Base-by-base conservation (phyloP, 2,329 filamentous ascomycete genomes). In the Meredithiella fracta region DNA sequence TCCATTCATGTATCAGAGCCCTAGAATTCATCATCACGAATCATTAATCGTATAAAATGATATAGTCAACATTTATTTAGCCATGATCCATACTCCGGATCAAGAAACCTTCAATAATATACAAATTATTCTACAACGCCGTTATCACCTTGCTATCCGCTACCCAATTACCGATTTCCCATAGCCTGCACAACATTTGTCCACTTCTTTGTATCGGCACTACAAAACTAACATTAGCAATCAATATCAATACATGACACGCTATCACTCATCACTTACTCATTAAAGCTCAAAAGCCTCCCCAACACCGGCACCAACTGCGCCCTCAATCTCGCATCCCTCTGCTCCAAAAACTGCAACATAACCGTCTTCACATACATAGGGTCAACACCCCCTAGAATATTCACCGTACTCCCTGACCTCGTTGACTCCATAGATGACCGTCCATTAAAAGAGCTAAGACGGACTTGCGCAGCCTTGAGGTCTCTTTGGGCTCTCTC, bases 361-460 rank as follows among this genome's bases (percentile, higher is more conserved):
- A 92, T 67, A 55, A 91, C 85, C 7, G 86, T 89, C 73, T 89
- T 90, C 55, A 91, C 69, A 63, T 92, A 91, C 59, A 80, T 75
- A 38, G 73, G 72, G 58, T 82, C 78, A 3, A 70, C 65, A 14
- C 63, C 60, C 17, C 62, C 64, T 3, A 57, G 58, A 2, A 63
- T 59, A 9, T n/a, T 53, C n/a, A 62, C 55, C 4, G 60, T 60
- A 42, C 60, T 61, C 34, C 57, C 59, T n/a, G 61, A 61, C 49
- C 60, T 62, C 20, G 66, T 70, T 44, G 74, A 76, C 50, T 75
- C 72, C 23, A 69, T 67, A 47, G 72, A 75, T 60, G 67, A 68
- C 52, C 72, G 66, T 14, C 64, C 70, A 56, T 67, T 67, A 26
- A 59, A 62, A 34, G 62, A 53, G 23, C 62, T 61, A 51, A 77